These are phyloP conservation scores for Xylariaceae sp. DNA, from an alignment of 2,329 filamentous ascomycete species.

Conservation along the genomic window DNA sequence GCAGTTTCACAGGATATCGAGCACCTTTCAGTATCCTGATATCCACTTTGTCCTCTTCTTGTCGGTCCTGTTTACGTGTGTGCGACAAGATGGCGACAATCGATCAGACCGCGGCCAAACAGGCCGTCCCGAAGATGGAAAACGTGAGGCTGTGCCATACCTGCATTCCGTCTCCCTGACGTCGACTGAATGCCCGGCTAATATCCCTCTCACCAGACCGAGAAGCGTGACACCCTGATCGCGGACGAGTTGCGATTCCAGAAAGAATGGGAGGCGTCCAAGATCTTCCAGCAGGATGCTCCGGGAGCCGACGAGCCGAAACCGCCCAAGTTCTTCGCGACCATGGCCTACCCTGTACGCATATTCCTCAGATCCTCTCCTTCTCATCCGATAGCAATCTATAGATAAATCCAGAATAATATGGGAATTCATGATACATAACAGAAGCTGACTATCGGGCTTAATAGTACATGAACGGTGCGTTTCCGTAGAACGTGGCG, in stretches of 20 bases:
- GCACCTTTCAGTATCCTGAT: not conserved
- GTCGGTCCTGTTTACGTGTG: not conserved
- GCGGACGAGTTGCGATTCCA: constrained; percentile 54
- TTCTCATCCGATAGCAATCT: not conserved
- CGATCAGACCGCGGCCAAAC: constrained; percentile 12
- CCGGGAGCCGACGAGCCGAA: constrained; percentile 74
- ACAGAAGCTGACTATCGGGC: not conserved
- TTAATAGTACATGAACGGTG: constrained; percentile 56
- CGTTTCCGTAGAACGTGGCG: not conserved
- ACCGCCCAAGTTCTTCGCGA: constrained; percentile 85
- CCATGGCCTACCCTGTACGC: constrained; percentile 38
- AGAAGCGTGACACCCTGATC: constrained; percentile 22
- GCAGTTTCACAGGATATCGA: not conserved
- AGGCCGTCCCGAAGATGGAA: constrained; percentile 19
- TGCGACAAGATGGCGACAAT: constrained; percentile 14
- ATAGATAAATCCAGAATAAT: not conserved
- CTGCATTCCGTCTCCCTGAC: not conserved
- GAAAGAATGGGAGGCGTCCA: constrained; percentile 69
- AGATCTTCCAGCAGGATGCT: constrained; percentile 80
- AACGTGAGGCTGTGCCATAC: constrained; percentile 8
- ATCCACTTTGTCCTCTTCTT: not conserved
- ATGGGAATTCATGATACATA: not conserved
- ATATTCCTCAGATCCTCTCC: not conserved
- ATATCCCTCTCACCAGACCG: constrained; percentile 13
- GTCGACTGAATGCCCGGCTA: not conserved